Evolutionary conservation across 73 alveolate species (phyloP).

Genomic region (Paramecium sexaurelia): DNA sequence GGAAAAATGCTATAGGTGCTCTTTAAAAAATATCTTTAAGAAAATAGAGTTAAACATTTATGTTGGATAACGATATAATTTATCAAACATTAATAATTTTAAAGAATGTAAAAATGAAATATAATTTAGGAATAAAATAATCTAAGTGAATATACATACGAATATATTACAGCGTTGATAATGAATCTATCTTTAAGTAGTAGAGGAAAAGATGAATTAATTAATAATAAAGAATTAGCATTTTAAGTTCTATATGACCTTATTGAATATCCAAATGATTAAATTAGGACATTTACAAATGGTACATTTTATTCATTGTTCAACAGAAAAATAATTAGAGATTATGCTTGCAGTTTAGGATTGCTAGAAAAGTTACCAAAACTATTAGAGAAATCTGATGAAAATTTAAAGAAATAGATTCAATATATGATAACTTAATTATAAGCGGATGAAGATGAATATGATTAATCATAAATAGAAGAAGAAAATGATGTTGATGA

Average conservation of each 20-base stretch:
- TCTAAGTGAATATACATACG: slow-evolving; percentile 93
- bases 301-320: slow-evolving; percentile 83
- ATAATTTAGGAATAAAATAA: slow-evolving; percentile 77
- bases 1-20: slow-evolving; percentile 94
- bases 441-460: neutral
- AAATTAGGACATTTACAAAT: slow-evolving; percentile 66
- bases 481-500: slow-evolving; percentile 54
- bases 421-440: slow-evolving; percentile 2
- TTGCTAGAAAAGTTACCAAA: neutral
- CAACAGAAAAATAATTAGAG: slow-evolving; percentile 68
- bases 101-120: slow-evolving; percentile 48
- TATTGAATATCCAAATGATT: slow-evolving; percentile 85
- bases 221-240: slow-evolving; percentile 78
- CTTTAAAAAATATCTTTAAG: slow-evolving; percentile 94
- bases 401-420: neutral
- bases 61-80: slow-evolving; percentile 93
- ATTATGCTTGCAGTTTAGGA: slow-evolving; percentile 57
- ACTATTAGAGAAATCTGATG: neutral
- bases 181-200: slow-evolving; percentile 95
- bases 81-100: slow-evolving; percentile 90
- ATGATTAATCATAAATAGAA: slow-evolving; percentile 13
- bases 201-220: slow-evolving; percentile 94
- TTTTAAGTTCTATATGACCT: slow-evolving; percentile 86
- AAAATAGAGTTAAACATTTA: slow-evolving; percentile 87
- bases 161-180: slow-evolving; percentile 96